Percentiles rank a stretch among this genome's conserved stretches.
Conservation (phyloP, 371 early-diverging fungal species). For the Cokeromyces recurvatus region DNA sequence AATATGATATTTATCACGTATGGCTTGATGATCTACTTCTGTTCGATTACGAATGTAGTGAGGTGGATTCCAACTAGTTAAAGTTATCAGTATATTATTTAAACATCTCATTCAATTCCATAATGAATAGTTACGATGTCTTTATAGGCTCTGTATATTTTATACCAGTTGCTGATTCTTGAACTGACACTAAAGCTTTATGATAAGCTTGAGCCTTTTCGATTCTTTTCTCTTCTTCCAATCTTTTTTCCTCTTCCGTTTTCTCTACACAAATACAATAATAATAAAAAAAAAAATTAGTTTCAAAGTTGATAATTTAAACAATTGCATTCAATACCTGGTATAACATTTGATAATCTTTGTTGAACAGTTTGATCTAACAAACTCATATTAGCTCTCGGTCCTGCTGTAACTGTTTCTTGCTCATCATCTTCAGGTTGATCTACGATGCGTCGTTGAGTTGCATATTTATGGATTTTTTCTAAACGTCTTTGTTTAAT, state of each 20-base stretch:
- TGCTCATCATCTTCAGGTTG: constrained; percentile 26
- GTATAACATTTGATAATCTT: constrained; percentile 51
- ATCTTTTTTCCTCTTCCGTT: constrained; percentile 71
- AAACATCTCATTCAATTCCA: too few species aligned
- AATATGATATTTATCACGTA: constrained; percentile 69
- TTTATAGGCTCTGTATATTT: constrained; percentile 83
- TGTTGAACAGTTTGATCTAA: constrained; percentile 84
- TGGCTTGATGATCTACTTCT: constrained; percentile 45
- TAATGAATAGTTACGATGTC: constrained; percentile 56
- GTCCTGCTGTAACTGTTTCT: constrained; percentile 50
- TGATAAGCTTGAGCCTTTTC: constrained; percentile 77
- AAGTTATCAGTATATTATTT: too few species aligned
- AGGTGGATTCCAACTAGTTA: constrained; percentile 81
- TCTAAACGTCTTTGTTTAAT: constrained; percentile 67
- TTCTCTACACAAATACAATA: too few species aligned
- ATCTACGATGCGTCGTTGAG: constrained; percentile 26
- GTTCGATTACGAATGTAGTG: constrained; percentile 55
- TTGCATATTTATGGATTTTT: constrained; percentile 52
- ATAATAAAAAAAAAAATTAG: too few species aligned
- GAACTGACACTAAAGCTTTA: constrained; percentile 79
- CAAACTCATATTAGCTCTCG: constrained; percentile 64
- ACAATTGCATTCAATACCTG: constrained; percentile 35
- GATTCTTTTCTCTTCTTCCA: constrained; percentile 81
- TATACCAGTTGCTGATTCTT: constrained; percentile 85
- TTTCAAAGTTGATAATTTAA: too few species aligned